Evolutionary conservation across 176 grass and related monocot genomes (phyloP).

Genomic region (Cenchrus purpureus): DNA sequence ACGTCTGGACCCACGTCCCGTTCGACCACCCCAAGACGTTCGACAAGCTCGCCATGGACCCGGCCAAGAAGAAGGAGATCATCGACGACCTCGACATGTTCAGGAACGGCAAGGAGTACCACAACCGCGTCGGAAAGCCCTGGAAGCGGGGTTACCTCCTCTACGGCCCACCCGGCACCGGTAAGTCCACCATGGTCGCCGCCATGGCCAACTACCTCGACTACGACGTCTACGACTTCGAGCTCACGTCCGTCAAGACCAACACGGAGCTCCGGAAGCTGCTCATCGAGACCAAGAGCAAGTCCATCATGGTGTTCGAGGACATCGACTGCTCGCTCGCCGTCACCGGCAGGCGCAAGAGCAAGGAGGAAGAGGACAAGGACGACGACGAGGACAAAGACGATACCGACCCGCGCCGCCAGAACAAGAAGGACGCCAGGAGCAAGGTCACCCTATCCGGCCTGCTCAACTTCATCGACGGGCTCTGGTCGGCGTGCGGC

Average conservation of each 20-base stretch:
- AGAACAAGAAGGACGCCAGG: neutral
- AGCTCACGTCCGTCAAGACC: constrained; percentile 46
- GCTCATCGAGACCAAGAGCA: constrained; percentile 47
- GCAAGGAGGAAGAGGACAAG: neutral
- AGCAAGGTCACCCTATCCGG: constrained; percentile 53
- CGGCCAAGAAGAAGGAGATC: constrained; percentile 38
- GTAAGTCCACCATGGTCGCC: constrained; percentile 48
- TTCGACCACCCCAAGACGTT: constrained; percentile 48
- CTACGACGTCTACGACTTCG: constrained; percentile 49
- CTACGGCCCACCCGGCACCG: constrained; percentile 46
- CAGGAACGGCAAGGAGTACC: constrained; percentile 13
- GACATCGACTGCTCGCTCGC: constrained; percentile 85
- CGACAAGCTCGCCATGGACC: constrained; percentile 45
- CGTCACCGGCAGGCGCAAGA: constrained; percentile 50
- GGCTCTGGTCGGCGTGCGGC: constrained; percentile 51
- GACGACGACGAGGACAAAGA: neutral
- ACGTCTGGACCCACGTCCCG: constrained; percentile 38
- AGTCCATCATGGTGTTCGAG: constrained; percentile 87
- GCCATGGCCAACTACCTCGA: constrained; percentile 53
- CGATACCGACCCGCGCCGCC: accelerated
- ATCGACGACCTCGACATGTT: constrained; percentile 33
- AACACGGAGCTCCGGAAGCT: constrained; percentile 62
- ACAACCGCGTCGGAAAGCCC: constrained; percentile 20
- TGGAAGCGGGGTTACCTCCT: constrained; percentile 60
- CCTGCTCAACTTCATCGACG: constrained; percentile 57